Percentiles rank a stretch among this genome's conserved stretches.
These are phyloP conservation scores for Dissoconium aciculare DNA, from an alignment of 2,329 filamentous ascomycete species.

Conservation along the genomic window DNA sequence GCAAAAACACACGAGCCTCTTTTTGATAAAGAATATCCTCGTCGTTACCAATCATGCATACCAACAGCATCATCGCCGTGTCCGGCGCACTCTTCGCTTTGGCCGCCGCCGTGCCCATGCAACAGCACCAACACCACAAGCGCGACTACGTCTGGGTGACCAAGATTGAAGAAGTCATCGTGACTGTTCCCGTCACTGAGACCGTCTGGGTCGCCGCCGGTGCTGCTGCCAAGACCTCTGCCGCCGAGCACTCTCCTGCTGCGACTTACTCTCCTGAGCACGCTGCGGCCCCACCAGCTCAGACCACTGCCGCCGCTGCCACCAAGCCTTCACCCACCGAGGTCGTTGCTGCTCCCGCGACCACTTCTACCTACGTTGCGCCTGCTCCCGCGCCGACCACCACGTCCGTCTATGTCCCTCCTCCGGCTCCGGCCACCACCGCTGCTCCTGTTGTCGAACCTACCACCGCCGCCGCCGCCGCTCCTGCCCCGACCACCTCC, in stretches of 20 bases:
- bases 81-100: slow-evolving; percentile 18
- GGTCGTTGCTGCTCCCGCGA: background rate
- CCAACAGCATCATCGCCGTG: slow-evolving; percentile 20
- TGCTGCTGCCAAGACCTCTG: slow-evolving; percentile 12
- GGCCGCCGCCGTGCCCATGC: slow-evolving; percentile 20
- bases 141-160: slow-evolving; percentile 37
- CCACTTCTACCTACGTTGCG: slow-evolving; percentile 8
- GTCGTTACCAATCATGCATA: no score
- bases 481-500: slow-evolving; percentile 14
- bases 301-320: slow-evolving; percentile 1
- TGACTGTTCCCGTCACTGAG: slow-evolving; percentile 35
- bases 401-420: slow-evolving; percentile 11
- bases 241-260: slow-evolving; percentile 8
- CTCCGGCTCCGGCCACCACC: slow-evolving; percentile 8
- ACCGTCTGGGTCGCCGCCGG: slow-evolving; percentile 33
- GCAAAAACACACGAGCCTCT: no score
- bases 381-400: no score
- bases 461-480: slow-evolving; percentile 12
- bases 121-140: slow-evolving; percentile 17
- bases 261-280: slow-evolving; percentile 6
- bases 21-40: no score
- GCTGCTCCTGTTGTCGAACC: slow-evolving; percentile 10
- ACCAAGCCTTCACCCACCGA: background rate
- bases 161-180: slow-evolving; percentile 32
- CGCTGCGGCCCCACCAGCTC: slow-evolving; percentile 3